phyloP scores from a whole-genome alignment of 116 monocot genomes.

The Posidonia oceanica region DNA sequence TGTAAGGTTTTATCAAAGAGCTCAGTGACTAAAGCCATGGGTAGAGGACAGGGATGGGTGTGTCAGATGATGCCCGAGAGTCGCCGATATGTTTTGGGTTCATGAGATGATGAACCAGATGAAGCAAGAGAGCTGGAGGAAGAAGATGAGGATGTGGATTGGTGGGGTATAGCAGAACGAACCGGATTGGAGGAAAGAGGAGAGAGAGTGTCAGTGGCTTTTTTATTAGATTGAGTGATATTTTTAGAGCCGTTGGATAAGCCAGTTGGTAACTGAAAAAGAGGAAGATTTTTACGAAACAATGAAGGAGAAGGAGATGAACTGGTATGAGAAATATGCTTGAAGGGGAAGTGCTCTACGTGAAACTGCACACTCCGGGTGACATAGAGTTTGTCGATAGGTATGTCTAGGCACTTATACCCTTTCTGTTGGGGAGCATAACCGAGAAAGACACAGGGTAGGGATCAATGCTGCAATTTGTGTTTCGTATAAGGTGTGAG shows the following conservation, averaged over 20 bases:
- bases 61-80: too few species aligned
- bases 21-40: background rate
- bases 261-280: background rate
- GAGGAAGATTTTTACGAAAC: background rate
- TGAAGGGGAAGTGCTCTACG: background rate
- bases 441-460: background rate
- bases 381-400: background rate
- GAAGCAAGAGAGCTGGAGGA: background rate
- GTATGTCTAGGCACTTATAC: background rate
- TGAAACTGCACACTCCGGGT: background rate
- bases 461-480: background rate
- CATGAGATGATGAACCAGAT: background rate
- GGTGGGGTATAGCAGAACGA: background rate
- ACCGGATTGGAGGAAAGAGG: background rate
- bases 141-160: background rate
- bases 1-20: background rate
- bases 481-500: too few species aligned
- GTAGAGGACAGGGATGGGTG: background rate
- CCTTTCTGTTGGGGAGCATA: background rate
- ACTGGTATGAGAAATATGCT: too few species aligned
- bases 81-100: background rate
- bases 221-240: background rate
- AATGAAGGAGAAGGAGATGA: background rate
- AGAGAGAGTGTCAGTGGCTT: too few species aligned
- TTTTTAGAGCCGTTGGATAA: too few species aligned